A percentile compares a stretch with the other conserved stretches of the same genome.
Conservation (phyloP, 1,139 yeast species). For the Tardiomyces depauwii region DNA sequence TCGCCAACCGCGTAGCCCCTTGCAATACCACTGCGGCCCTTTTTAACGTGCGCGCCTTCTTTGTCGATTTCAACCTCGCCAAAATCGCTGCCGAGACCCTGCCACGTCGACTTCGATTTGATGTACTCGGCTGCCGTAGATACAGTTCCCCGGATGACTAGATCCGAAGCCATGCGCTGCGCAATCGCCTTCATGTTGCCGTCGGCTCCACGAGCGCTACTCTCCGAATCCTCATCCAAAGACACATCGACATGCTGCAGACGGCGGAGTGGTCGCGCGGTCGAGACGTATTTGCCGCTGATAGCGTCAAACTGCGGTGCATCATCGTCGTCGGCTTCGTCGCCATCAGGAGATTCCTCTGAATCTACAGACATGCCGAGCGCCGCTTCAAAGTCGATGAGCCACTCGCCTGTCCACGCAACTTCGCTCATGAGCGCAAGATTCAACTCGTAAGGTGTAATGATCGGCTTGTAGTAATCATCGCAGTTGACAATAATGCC, state of each 20-base stretch:
- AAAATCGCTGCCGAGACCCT: constrained; percentile 85
- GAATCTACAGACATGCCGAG: constrained; percentile 29
- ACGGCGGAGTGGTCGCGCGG: constrained; percentile 62
- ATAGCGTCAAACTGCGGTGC: constrained; percentile 86
- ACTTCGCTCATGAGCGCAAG: constrained; percentile 67
- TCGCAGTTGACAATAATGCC: constrained; percentile 74
- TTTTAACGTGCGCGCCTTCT: constrained; percentile 50
- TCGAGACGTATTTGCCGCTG: constrained; percentile 60
- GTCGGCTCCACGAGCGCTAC: constrained; percentile 14
- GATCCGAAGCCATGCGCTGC: constrained; percentile 39
- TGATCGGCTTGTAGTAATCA: constrained; percentile 81
- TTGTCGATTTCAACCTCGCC: constrained; percentile 27
- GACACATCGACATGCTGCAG: constrained; percentile 54
- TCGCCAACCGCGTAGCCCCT: constrained; percentile 45
- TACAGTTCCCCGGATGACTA: constrained; percentile 56
- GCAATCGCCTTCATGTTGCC: constrained; percentile 35
- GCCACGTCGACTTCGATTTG: constrained; percentile 64
- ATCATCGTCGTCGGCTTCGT: constrained; percentile 31
- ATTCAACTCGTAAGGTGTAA: constrained; percentile 85
- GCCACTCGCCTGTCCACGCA: constrained; percentile 91
- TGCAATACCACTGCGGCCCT: constrained; percentile 82
- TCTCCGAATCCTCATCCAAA: constrained; percentile 19
- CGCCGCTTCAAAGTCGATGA: constrained; percentile 58
- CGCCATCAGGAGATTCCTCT: constrained; percentile 23
- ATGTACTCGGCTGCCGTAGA: constrained; percentile 80